Conservation (phyloP, 2,329 filamentous ascomycete species). For the Penicillium sp. region DNA sequence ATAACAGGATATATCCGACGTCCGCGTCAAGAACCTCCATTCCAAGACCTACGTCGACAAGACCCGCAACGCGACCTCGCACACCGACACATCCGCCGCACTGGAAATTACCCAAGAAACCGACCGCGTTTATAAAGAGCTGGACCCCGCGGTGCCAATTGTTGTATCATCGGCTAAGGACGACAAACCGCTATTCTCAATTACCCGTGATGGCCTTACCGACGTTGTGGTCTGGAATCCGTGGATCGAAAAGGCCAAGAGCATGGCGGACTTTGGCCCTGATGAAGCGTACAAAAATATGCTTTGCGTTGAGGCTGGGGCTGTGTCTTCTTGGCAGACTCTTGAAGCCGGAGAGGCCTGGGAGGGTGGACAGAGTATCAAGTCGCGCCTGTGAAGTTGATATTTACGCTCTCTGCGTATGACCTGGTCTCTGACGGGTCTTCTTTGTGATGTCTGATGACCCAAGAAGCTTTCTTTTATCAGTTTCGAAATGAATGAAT, state of each 20-base stretch:
- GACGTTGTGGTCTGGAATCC: conserved; percentile 98
- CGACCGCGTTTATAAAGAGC: conserved; percentile 81
- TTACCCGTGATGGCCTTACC: conserved; percentile 81
- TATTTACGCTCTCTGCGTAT: too few species aligned
- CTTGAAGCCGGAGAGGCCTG: conserved; percentile 78
- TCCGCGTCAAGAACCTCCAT: conserved; percentile 75
- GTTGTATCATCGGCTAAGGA: conserved; percentile 51
- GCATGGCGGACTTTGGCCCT: conserved; percentile 84
- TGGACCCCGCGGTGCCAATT: conserved; percentile 56
- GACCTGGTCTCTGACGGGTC: not conserved
- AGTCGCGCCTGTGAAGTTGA: conserved; percentile 40
- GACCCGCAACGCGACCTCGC: conserved; percentile 65
- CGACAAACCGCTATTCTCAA: conserved; percentile 66
- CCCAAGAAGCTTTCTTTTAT: not conserved
- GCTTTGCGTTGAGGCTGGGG: conserved; percentile 91
- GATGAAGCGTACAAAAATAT: conserved; percentile 91
- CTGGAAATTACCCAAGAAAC: conserved; percentile 77
- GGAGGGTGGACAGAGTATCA: conserved; percentile 66
- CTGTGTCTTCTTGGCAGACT: conserved; percentile 79
- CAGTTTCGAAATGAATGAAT: conserved; percentile 3
- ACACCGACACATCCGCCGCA: conserved; percentile 67
- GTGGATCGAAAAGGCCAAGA: conserved; percentile 81
- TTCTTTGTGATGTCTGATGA: conserved; percentile 5
- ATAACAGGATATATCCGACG: conserved; percentile 74
- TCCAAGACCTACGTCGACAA: conserved; percentile 83